A percentile compares a stretch with the other conserved stretches of the same genome.
These are phyloP conservation scores for Mycena epipterygia DNA, from an alignment of 768 basidiomycete species.

Conservation along the genomic window DNA sequence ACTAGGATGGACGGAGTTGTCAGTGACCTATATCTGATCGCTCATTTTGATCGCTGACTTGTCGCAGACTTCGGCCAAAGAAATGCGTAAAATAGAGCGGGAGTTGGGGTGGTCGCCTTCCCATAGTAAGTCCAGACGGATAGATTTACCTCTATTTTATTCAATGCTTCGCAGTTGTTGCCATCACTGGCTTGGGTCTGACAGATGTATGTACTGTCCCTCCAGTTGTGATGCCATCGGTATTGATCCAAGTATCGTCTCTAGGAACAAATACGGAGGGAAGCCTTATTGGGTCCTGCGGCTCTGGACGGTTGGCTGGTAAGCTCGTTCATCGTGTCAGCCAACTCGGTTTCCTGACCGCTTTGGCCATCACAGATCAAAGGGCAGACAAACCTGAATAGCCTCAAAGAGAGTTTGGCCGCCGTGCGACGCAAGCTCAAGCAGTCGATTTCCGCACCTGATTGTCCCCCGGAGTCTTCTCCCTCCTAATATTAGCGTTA, in stretches of 20 bases:
- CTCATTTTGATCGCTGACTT: not conserved
- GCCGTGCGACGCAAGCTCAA: conserved; percentile 9
- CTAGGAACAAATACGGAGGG: conserved; percentile 25
- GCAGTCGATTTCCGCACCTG: not conserved
- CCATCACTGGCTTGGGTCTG: conserved; percentile 31
- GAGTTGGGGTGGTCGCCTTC: conserved; percentile 18
- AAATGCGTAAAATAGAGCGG: conserved; percentile 28
- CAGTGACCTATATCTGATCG: not conserved
- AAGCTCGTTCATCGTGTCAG: not conserved
- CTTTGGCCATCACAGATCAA: conserved; percentile 27
- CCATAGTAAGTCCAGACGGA: conserved; percentile 8
- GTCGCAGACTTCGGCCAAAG: conserved; percentile 25
- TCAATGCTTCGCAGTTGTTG: conserved; percentile 8
- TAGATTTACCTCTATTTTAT: not conserved
- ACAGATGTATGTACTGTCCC: conserved; percentile 26
- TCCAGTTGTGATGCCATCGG: too few species aligned
- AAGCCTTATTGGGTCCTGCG: conserved; percentile 24
- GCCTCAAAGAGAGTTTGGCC: conserved; percentile 23
- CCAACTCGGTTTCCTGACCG: not conserved
- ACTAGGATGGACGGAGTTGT: conserved; percentile 31
- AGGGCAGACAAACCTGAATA: conserved; percentile 25
- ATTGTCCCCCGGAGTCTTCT: too few species aligned
- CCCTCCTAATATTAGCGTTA: too few species aligned
- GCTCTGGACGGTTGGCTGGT: conserved; percentile 34
- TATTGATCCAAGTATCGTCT: not conserved